Conservation (phyloP, 495 filamentous ascomycete genomes). For the Penicillium pulvis region DNA sequence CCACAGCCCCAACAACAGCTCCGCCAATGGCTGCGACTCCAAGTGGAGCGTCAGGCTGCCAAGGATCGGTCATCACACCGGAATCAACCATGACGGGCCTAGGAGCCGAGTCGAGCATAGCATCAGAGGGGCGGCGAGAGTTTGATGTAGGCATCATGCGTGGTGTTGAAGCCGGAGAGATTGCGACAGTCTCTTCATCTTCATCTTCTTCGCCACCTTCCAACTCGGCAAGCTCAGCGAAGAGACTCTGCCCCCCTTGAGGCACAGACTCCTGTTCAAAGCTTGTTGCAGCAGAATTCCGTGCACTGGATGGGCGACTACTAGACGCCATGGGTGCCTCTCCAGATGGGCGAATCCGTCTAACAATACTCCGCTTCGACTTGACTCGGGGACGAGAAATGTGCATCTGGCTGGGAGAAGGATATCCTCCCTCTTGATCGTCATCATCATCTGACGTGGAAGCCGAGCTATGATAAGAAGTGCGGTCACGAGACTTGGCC, state of each 20-base stretch:
- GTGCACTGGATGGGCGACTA: conserved; percentile 52
- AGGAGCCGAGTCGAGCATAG: conserved; percentile 25
- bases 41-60: conserved; percentile 28
- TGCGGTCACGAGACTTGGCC: conserved; percentile 55
- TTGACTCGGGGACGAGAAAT: conserved; percentile 71
- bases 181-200: conserved; percentile 51
- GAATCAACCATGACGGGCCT: conserved; percentile 70
- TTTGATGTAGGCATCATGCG: conserved; percentile 41
- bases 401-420: conserved; percentile 63
- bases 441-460: conserved; percentile 85
- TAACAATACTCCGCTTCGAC: conserved; percentile 61
- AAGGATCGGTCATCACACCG: conserved; percentile 87
- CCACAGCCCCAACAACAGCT: conserved; percentile 10
- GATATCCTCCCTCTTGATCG: conserved; percentile 54
- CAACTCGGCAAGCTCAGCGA: conserved; percentile 83
- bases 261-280: conserved; percentile 49
- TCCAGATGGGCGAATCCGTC: conserved; percentile 65
- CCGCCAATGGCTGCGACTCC: conserved; percentile 8
- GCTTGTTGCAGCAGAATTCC: conserved; percentile 52
- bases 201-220: conserved; percentile 65
- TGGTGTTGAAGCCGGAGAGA: conserved; percentile 57
- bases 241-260: conserved; percentile 74
- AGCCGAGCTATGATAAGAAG: conserved; percentile 83
- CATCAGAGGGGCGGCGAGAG: conserved; percentile 43
- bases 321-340: conserved; percentile 59